Evolutionary conservation across 371 early-diverging fungal species (phyloP).

Genomic region (Mycotypha africana): DNA sequence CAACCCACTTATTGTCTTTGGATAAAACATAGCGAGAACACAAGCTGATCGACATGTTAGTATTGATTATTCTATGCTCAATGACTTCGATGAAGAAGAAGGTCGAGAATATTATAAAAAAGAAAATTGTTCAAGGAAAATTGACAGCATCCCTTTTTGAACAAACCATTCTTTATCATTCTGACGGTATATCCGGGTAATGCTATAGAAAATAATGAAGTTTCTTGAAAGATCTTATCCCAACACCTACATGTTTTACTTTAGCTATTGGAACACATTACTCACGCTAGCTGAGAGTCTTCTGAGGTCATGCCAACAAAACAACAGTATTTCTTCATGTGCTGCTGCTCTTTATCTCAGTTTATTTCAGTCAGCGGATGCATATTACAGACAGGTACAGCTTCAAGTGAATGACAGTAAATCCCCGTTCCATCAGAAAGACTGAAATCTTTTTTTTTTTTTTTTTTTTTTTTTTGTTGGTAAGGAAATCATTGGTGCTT

Average conservation of each 20-base stretch:
- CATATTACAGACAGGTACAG: constrained; percentile 61
- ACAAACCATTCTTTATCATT: constrained; percentile 49
- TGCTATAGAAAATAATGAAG: neutral
- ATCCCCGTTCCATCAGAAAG: too few species aligned
- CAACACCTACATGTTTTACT: too few species aligned
- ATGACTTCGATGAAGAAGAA: constrained; percentile 63
- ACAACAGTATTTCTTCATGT: constrained; percentile 35
- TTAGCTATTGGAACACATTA: constrained; percentile 52
- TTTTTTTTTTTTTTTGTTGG: too few species aligned
- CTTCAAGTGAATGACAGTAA: too few species aligned
- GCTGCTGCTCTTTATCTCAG: constrained; percentile 48
- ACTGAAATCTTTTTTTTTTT: too few species aligned
- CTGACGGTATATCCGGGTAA: constrained; percentile 47
- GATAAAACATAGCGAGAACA: constrained; percentile 25
- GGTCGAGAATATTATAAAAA: constrained; percentile 51
- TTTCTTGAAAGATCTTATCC: too few species aligned
- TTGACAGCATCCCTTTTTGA: constrained; percentile 45
- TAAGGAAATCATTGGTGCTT: constrained; percentile 69
- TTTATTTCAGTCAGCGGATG: constrained; percentile 52
- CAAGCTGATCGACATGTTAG: constrained; percentile 60
- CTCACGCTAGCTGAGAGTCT: constrained; percentile 60
- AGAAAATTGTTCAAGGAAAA: constrained; percentile 49
- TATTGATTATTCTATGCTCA: constrained; percentile 62
- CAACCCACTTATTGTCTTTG: neutral
- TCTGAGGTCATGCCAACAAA: constrained; percentile 50